Conservation (phyloP, 805 yeast species). For the Lipomyces yamanashiensis region DNA sequence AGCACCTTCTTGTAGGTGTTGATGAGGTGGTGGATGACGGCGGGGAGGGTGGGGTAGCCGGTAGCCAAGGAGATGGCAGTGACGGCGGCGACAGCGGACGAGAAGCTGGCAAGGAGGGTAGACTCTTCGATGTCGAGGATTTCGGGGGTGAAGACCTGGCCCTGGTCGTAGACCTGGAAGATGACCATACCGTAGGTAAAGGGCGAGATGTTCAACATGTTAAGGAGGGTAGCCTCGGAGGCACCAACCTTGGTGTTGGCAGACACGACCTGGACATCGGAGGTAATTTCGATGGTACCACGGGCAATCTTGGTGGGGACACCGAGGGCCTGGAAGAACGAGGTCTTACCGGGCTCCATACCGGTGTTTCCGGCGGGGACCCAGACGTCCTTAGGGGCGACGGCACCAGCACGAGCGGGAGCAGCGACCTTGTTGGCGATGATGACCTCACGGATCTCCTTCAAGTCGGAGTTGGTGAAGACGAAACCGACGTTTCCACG, state of each 20-base stretch:
- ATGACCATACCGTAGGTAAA: constrained; percentile 98
- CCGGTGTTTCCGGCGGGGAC: constrained; percentile 99
- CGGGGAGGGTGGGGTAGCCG: constrained; percentile 99
- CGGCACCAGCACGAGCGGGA: constrained; percentile 99
- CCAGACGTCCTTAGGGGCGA: constrained; percentile 97
- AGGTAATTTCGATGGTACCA: constrained; percentile 99
- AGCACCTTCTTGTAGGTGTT: constrained; percentile 99
- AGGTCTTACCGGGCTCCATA: constrained; percentile 99
- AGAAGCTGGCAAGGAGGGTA: constrained; percentile 90
- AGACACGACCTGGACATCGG: constrained; percentile 93
- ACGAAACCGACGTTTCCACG: constrained; percentile 99
- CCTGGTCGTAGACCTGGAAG: constrained; percentile 97
- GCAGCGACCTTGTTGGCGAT: constrained; percentile 97
- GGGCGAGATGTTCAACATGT: constrained; percentile 99
- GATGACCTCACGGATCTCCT: constrained; percentile 86
- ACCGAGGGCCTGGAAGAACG: constrained; percentile 99
- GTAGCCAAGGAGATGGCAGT: constrained; percentile 96
- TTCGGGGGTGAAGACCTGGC: constrained; percentile 95
- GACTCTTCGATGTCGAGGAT: constrained; percentile 99
- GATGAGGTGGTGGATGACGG: constrained; percentile 98
- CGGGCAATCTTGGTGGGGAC: constrained; percentile 99
- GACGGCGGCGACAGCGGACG: constrained; percentile 88
- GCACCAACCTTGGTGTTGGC: constrained; percentile 92
- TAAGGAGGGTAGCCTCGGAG: constrained; percentile 97
- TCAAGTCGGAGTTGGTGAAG: constrained; percentile 96